Conservation (phyloP, 805 yeast genomes). For the Brettanomyces nanus region DNA sequence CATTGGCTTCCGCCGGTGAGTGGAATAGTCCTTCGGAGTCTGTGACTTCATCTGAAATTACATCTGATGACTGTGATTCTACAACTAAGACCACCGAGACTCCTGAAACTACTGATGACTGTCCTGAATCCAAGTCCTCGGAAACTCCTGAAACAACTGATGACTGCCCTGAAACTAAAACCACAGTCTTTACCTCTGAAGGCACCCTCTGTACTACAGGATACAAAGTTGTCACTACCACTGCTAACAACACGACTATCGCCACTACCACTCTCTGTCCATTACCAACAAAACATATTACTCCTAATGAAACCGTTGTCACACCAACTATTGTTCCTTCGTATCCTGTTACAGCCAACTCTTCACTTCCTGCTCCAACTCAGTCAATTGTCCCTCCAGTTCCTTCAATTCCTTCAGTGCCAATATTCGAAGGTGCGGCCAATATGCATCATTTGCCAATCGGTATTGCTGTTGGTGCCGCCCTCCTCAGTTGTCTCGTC, state of each 20-base stretch:
- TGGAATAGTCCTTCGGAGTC: not conserved
- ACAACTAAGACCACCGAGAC: not conserved
- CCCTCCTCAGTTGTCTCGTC: too few relatives aligned
- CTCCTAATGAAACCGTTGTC: too few relatives aligned
- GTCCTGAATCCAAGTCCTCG: not conserved
- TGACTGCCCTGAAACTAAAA: slow-evolving; percentile 4
- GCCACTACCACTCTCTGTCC: slow-evolving; percentile 1
- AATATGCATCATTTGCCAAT: too few relatives aligned
- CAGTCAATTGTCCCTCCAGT: too few relatives aligned
- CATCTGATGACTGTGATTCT: not conserved
- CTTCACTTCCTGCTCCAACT: too few relatives aligned
- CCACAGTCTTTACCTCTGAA: not conserved
- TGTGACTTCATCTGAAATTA: not conserved
- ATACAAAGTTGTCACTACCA: slow-evolving; percentile 1
- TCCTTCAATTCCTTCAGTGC: too few relatives aligned
- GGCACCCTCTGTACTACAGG: slow-evolving; percentile 1
- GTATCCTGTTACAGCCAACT: too few relatives aligned
- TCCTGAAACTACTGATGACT: not conserved
- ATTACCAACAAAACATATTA: too few relatives aligned
- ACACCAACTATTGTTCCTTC: too few relatives aligned
- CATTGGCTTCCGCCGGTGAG: not conserved
- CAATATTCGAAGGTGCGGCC: too few relatives aligned
- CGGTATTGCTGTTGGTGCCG: too few relatives aligned
- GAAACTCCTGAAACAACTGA: too few relatives aligned
- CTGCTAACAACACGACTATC: not conserved